A percentile compares a stretch with the other conserved stretches of the same genome.
phyloP scores from a whole-genome alignment of 805 yeast genomes.

The Candida montana region DNA sequence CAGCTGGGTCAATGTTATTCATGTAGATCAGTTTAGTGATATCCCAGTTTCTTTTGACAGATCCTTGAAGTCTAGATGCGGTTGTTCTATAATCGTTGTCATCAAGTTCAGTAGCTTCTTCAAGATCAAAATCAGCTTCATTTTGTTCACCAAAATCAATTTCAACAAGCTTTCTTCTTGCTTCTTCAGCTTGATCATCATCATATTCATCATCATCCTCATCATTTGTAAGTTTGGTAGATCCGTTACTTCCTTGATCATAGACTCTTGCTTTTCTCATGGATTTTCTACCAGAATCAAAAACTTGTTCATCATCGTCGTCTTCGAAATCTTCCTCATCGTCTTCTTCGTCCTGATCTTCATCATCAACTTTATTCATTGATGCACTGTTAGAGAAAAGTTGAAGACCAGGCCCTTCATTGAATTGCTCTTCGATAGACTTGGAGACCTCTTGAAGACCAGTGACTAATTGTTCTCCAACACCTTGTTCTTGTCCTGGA shows the following conservation, averaged over 20 bases:
- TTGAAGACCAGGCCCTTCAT: constrained; percentile 65
- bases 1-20: constrained; percentile 69
- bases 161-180: constrained; percentile 39
- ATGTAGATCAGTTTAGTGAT: constrained; percentile 75
- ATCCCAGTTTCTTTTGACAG: constrained; percentile 60
- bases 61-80: constrained; percentile 59
- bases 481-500: constrained; percentile 64
- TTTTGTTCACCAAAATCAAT: constrained; percentile 39
- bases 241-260: constrained; percentile 45
- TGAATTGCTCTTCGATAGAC: constrained; percentile 51
- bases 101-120: constrained; percentile 49
- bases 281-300: constrained; percentile 56
- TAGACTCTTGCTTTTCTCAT: constrained; percentile 59
- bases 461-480: constrained; percentile 84
- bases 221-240: constrained; percentile 40
- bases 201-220: constrained; percentile 34
- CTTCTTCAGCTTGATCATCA: constrained; percentile 31
- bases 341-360: constrained; percentile 32
- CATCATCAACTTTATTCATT: constrained; percentile 39
- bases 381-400: constrained; percentile 62
- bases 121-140: constrained; percentile 34
- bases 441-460: constrained; percentile 67
- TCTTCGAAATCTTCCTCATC: constrained; percentile 30
- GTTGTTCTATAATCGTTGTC: constrained; percentile 36
- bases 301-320: constrained; percentile 26